A percentile compares a stretch with the other conserved stretches of the same genome.
These are phyloP conservation scores for Kwoniella heveanensis DNA, from an alignment of 768 basidiomycete genomes.

Conservation along the genomic window DNA sequence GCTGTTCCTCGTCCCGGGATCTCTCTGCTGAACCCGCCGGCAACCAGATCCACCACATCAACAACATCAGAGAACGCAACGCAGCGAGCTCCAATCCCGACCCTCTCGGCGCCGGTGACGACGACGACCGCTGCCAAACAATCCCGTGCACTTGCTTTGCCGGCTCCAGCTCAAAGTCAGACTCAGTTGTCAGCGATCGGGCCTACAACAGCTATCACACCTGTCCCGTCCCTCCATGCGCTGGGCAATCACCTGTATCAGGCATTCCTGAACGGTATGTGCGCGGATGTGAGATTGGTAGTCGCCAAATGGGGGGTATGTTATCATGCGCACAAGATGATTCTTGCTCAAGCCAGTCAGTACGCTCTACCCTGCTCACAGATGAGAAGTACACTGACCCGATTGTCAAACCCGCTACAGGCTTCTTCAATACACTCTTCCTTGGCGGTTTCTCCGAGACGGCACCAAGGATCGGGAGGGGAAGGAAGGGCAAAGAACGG, in stretches of 20 bases:
- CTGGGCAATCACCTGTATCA: conserved; percentile 66
- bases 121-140: background rate
- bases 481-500: conserved; percentile 33
- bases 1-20: background rate
- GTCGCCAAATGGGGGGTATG: conserved; percentile 72
- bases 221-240: conserved; percentile 6
- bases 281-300: conserved; percentile 75
- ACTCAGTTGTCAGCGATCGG: background rate
- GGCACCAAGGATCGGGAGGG: conserved; percentile 1
- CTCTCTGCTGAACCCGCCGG: background rate
- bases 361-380: too few species aligned
- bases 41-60: background rate
- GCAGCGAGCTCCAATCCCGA: background rate
- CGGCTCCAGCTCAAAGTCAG: background rate
- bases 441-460: conserved; percentile 59
- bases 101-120: background rate
- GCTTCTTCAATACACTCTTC: conserved; percentile 86
- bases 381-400: too few species aligned
- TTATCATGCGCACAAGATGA: conserved; percentile 79
- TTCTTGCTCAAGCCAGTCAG: conserved; percentile 82
- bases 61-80: background rate
- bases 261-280: conserved; percentile 70
- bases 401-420: too few species aligned
- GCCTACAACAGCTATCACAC: conserved; percentile 13
- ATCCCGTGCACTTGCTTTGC: background rate